Base-by-base conservation (phyloP, 2,329 filamentous ascomycete genomes). In the Fusarium sp. region DNA sequence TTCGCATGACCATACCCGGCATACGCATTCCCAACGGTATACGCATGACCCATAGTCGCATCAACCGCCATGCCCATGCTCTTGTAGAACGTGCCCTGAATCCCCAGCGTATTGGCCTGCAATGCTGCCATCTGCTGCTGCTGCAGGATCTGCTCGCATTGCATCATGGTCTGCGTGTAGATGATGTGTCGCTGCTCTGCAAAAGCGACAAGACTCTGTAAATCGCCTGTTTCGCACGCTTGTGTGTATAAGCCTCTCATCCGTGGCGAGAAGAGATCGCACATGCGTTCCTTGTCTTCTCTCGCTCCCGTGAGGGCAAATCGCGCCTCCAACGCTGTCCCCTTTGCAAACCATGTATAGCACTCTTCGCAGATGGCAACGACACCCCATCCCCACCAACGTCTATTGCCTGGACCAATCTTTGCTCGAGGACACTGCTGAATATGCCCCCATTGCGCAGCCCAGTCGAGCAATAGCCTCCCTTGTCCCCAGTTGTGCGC, bases 281-380 rank as follows among this genome's bases (percentile, higher is more conserved):
- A 78, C 67, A 77, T 73, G 3, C 63, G 57, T 32, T 53, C 29
- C 0, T 48, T 54, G 53, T 51, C 36, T 1, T 69, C 57, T 2
- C 53, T 31, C 3, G 53, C 44, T 6, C 72, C 70, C 2, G 61
- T 63, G 14, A 76, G 58, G 2, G 62, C 60, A 67, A 76, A 77
- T 2, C 58, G 50, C 23, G 57, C 29, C 9, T 73, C 75, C 0
- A 77, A 56, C 0, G 57, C 37, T 0, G 68, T 70, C 0, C 68
- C 69, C 33, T 66, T 66, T 2, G 71, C 71, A 32, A 77, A 76
- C 10, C 71, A 69, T 27, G 65, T 53, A 44, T 76, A 75, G 47
- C 76, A 78, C 14, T 76, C 72, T 8, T 74, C 72, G 32, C 76
- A 78, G 32, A 78, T 73, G 49, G 70, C 62, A 64, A 73, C 33